Percentiles rank a stretch among this genome's conserved stretches.
phyloP scores from a whole-genome alignment of 2,329 filamentous ascomycete genomes.

The Xylaria multiplex region DNA sequence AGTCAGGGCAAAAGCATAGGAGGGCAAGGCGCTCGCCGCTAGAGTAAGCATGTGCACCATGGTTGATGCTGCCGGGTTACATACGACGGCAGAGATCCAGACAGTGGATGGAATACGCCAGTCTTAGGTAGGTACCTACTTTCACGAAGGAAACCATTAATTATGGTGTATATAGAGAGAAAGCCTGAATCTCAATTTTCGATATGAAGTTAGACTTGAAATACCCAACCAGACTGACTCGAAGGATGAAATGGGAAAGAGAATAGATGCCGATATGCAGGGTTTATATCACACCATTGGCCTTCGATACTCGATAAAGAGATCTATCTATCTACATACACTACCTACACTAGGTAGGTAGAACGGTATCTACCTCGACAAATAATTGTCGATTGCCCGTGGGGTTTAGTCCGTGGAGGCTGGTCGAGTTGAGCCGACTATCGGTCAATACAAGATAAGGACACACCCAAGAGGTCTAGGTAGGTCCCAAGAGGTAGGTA shows the following conservation, averaged over 20 bases:
- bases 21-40: conserved; percentile 37
- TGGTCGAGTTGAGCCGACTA: conserved; percentile 21
- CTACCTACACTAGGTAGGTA: not conserved
- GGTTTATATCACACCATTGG: conserved; percentile 42
- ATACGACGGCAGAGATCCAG: not conserved
- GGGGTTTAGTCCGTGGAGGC: not conserved
- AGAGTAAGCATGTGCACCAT: conserved; percentile 39
- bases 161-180: not conserved
- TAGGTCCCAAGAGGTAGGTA: too few species aligned
- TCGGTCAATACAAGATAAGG: conserved; percentile 3
- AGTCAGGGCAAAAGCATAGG: conserved; percentile 33
- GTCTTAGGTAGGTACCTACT: not conserved
- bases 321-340: not conserved
- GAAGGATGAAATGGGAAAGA: conserved; percentile 2
- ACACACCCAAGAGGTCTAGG: too few species aligned
- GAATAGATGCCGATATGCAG: conserved; percentile 34
- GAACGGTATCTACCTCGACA: not conserved
- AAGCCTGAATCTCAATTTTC: not conserved
- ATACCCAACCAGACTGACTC: not conserved
- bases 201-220: not conserved
- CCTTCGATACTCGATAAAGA: conserved; percentile 27
- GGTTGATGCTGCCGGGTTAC: conserved; percentile 20
- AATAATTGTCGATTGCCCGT: not conserved
- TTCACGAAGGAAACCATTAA: not conserved
- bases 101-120: not conserved